A percentile compares a stretch with the other conserved stretches of the same genome.
Conservation (phyloP, 495 filamentous ascomycete genomes). For the Parachaetomium inaequale region DNA sequence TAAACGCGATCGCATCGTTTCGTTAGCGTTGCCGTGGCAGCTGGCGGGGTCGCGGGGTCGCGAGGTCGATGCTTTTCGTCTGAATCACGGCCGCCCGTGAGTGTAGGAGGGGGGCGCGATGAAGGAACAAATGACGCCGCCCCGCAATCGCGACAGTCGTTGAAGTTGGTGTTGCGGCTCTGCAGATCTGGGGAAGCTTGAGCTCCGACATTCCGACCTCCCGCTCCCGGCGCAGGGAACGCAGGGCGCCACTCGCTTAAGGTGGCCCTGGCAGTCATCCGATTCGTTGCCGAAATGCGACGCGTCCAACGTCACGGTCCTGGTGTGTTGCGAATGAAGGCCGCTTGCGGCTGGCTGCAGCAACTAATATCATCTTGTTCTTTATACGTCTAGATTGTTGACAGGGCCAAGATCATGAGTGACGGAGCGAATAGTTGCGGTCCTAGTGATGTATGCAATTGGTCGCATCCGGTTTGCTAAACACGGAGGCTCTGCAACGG, state of each 20-base stretch:
- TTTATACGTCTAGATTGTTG: too few species aligned
- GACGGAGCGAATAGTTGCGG: too few species aligned
- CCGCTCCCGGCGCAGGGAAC: neutral
- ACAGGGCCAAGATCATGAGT: too few species aligned
- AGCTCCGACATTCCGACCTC: constrained; percentile 12
- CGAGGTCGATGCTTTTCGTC: neutral
- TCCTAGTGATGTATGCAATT: too few species aligned
- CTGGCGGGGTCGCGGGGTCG: neutral
- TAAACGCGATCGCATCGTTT: constrained; percentile 16
- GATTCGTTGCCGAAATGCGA: too few species aligned
- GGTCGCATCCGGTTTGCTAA: too few species aligned
- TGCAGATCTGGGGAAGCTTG: constrained; percentile 16
- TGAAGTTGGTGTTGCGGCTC: constrained; percentile 19
- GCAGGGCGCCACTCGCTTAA: constrained; percentile 9
- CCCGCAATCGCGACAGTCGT: constrained; percentile 2
- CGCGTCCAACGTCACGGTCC: too few species aligned
- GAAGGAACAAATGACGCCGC: neutral
- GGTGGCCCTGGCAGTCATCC: neutral
- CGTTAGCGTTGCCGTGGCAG: constrained; percentile 7
- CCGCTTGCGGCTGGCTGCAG: too few species aligned
- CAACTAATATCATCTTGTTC: too few species aligned
- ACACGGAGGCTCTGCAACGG: too few species aligned
- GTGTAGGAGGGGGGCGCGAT: neutral
- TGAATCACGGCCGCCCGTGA: neutral
- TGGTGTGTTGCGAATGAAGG: too few species aligned